Conservation (phyloP, 148 eudicot species). For the Chenopodium formosanum region DNA sequence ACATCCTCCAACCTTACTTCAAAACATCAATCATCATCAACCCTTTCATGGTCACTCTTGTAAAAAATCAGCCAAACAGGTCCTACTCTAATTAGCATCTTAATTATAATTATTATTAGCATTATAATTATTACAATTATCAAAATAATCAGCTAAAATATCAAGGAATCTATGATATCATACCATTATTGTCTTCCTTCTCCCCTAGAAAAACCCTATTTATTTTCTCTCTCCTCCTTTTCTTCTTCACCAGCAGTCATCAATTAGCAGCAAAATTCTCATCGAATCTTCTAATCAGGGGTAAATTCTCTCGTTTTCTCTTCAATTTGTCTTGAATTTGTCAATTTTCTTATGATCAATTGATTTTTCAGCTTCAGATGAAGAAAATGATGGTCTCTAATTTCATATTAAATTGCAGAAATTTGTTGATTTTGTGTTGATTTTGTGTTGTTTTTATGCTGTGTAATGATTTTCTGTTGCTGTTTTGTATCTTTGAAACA, state of each 20-base stretch:
- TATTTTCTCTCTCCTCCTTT: neutral
- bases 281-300: neutral
- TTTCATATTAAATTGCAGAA: neutral
- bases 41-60: neutral
- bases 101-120: no score
- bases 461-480: neutral
- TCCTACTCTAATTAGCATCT: neutral
- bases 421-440: conserved; percentile 1
- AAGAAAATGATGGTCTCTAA: neutral
- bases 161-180: neutral
- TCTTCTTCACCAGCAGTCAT: neutral
- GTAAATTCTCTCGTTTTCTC: conserved; percentile 2
- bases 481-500: neutral
- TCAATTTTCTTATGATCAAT: neutral
- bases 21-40: neutral
- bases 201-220: conserved; percentile 5
- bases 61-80: neutral
- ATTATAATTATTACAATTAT: no score
- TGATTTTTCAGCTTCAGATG: neutral
- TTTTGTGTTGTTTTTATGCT: neutral
- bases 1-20: no score
- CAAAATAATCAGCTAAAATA: neutral
- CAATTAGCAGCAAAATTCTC: neutral
- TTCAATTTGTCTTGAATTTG: neutral
- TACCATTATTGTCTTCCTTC: neutral